Evolutionary conservation across 257 asterid genomes (phyloP), one percentile per base, ranked within the genome.

Genomic region (Ligustrum vulgare): DNA sequence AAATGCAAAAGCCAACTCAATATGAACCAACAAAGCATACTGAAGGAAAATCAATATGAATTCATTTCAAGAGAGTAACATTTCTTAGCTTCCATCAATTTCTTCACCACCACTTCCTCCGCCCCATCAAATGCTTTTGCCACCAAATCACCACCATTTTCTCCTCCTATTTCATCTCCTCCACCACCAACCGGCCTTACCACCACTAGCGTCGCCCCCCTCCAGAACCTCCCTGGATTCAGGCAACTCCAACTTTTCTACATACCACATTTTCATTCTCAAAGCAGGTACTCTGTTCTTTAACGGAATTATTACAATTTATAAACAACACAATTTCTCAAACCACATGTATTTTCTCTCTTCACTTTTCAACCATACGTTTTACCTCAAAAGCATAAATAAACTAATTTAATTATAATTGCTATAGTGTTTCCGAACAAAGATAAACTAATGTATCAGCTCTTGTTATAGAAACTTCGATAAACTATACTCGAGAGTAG

Each of bases 241-340:
- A n/a, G 78, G 78, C 75, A 84, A 13, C 87, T 90, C 91, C 79
- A 90, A 13, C 75, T 80, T 87, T 72, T 87, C 91, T 83, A 82
- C 73, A 54, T 80, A 85, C 96, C 97, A 89, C 93, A 90, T 87
- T 69, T 92, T 92, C 90, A 90, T 88, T 87, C 81, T 84, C 84
- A 87, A 45, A 1, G 90, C 89, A 41, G 96, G 97, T 70, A 90
- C 80, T 58, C 84, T 83, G 47, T n/a, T n/a, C n/a, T n/a, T n/a
- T n/a, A n/a, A n/a, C n/a, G n/a, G n/a, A n/a, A n/a, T n/a, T n/a
- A n/a, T n/a, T n/a, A n/a, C n/a, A n/a, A n/a, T n/a, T n/a, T n/a
- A n/a, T n/a, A n/a, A n/a, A n/a, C n/a, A n/a, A n/a, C n/a, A n/a
- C n/a, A n/a, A n/a, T n/a, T n/a, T n/a, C n/a, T n/a, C n/a, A n/a